Evolutionary conservation across 345 rosid species (phyloP).

Genomic region (Acer negundo): DNA sequence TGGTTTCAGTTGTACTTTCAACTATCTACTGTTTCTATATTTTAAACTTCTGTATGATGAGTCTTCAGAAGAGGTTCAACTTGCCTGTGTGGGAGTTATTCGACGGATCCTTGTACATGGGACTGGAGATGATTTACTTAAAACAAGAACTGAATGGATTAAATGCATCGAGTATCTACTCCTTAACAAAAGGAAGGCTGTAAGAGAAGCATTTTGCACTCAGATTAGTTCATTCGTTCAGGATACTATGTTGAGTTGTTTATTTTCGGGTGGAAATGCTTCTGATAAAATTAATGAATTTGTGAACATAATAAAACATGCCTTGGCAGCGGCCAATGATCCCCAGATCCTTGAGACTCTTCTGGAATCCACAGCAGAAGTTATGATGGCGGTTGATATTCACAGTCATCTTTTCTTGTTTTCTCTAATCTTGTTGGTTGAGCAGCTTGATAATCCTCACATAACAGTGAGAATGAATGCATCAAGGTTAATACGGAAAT

Average conservation of each 20-base stretch:
- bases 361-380: slow-evolving; percentile 70
- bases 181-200: slow-evolving; percentile 59
- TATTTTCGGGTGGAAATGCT: slow-evolving; percentile 52
- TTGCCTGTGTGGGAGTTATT: slow-evolving; percentile 71
- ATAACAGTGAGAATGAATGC: slow-evolving; percentile 66
- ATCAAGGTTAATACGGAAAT: slow-evolving; percentile 68
- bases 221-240: slow-evolving; percentile 70
- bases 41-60: slow-evolving; percentile 73
- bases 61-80: slow-evolving; percentile 79
- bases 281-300: slow-evolving; percentile 48
- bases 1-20: slow-evolving; percentile 40
- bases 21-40: slow-evolving; percentile 51
- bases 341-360: slow-evolving; percentile 72
- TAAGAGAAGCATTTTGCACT: slow-evolving; percentile 86
- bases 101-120: slow-evolving; percentile 71
- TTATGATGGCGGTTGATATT: slow-evolving; percentile 73
- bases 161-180: slow-evolving; percentile 64
- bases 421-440: slow-evolving; percentile 73
- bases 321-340: slow-evolving; percentile 62
- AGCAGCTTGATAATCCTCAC: slow-evolving; percentile 81
- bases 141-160: slow-evolving; percentile 65
- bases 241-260: slow-evolving; percentile 43
- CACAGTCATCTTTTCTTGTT: slow-evolving; percentile 62
- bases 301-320: slow-evolving; percentile 56
- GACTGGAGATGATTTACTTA: slow-evolving; percentile 45